Conservation (phyloP, 1,284 basidiomycete genomes). For the Xerocomus amazonicus region DNA sequence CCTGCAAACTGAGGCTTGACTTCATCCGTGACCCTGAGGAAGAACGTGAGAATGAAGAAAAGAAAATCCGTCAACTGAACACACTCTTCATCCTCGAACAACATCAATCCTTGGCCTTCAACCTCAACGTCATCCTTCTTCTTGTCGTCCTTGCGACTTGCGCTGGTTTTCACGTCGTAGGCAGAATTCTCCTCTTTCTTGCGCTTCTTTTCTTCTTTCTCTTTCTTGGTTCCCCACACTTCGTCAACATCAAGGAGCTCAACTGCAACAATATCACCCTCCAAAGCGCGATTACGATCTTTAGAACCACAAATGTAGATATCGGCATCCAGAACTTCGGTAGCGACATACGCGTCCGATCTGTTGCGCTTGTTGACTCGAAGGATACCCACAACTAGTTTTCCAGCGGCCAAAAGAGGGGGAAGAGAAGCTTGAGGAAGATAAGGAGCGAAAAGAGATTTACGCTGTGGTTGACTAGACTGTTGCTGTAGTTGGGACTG, state of each 20-base stretch:
- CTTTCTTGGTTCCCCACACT: constrained; percentile 99
- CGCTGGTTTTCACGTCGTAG: constrained; percentile 75
- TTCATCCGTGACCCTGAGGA: constrained; percentile 85
- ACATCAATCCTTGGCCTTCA: constrained; percentile 93
- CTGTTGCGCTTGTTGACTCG: constrained; percentile 99
- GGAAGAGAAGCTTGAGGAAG: constrained; percentile 97
- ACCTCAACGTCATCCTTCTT: constrained; percentile 99
- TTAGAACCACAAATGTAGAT: constrained; percentile 99
- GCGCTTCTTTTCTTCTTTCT: constrained; percentile 99
- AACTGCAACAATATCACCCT: constrained; percentile 98
- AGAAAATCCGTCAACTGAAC: constrained; percentile 25
- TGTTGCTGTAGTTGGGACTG: constrained; percentile 90
- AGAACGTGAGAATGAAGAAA: constrained; percentile 9
- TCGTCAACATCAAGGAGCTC: constrained; percentile 97
- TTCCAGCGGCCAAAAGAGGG: constrained; percentile 95
- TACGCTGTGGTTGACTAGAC: constrained; percentile 88
- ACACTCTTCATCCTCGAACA: constrained; percentile 97
- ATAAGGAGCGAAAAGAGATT: constrained; percentile 98
- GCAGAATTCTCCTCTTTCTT: constrained; percentile 99
- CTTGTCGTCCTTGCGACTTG: constrained; percentile 93
- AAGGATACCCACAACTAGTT: constrained; percentile 95
- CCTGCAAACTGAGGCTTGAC: constrained; percentile 94
- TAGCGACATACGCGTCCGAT: constrained; percentile 99
- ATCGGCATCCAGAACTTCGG: constrained; percentile 96
- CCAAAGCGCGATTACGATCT: constrained; percentile 96